phyloP scores from a whole-genome alignment of 2,329 filamentous ascomycete genomes.

The Paraconiothyrium brasiliense region DNA sequence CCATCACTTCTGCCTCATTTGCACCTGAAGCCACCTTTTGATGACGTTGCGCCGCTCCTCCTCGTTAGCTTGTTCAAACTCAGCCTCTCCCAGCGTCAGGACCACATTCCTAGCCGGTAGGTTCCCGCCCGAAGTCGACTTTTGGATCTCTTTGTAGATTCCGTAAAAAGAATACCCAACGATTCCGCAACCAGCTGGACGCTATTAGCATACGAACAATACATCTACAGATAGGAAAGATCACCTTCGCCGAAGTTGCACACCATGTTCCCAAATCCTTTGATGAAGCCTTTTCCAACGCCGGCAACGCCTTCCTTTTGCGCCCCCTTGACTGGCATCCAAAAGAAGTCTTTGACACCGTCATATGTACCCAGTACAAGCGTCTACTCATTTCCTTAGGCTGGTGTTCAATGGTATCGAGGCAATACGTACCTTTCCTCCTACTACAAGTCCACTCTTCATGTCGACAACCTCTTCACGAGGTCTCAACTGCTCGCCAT shows the following conservation, averaged over 20 bases:
- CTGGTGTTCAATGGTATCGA: not conserved
- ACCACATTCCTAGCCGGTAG: slow-evolving; percentile 25
- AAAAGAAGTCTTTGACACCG: slow-evolving; percentile 80
- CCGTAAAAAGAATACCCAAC: slow-evolving; percentile 71
- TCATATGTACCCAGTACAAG: slow-evolving; percentile 80
- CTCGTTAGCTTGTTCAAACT: slow-evolving; percentile 28
- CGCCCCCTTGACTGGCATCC: slow-evolving; percentile 74
- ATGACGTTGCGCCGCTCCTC: slow-evolving; percentile 31
- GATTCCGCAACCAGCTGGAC: slow-evolving; percentile 63
- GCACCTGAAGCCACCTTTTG: slow-evolving; percentile 33
- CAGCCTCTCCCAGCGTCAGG: slow-evolving; percentile 26
- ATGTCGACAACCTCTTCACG: slow-evolving; percentile 79
- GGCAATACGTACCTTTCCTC: slow-evolving; percentile 65
- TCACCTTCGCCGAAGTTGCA: slow-evolving; percentile 72
- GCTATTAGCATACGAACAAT: slow-evolving; percentile 2
- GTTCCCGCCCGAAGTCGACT: slow-evolving; percentile 24
- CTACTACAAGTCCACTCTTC: slow-evolving; percentile 75
- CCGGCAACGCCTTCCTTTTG: slow-evolving; percentile 70
- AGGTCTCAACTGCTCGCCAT: slow-evolving; percentile 81
- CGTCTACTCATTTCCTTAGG: slow-evolving; percentile 55
- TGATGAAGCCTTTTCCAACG: slow-evolving; percentile 79
- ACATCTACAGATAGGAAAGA: not conserved
- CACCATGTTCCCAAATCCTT: slow-evolving; percentile 73
- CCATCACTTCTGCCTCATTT: slow-evolving; percentile 26
- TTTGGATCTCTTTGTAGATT: slow-evolving; percentile 64